Base-by-base conservation (phyloP, 2,329 filamentous ascomycete genomes). In the Colletotrichum sp. region DNA sequence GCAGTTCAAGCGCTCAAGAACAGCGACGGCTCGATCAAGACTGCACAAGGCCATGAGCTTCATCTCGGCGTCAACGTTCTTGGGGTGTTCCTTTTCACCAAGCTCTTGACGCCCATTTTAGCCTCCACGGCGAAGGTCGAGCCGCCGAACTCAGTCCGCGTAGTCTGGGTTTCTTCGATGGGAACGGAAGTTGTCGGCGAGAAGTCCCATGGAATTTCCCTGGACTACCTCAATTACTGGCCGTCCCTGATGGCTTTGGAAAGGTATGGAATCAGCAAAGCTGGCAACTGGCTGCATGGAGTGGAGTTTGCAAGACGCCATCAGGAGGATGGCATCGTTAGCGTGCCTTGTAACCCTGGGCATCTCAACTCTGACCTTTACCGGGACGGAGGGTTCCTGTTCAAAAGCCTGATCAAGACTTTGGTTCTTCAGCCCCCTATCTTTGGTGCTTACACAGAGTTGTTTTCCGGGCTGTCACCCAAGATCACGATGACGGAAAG, bases 41-140 rank as follows among this genome's bases (percentile, higher is more conserved):
- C 86, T 4, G 81, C 81, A 12, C 86, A 87, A 67, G 82, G 83
- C 2, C 83, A 86, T 60, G 86, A 87, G 77, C 81, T 86, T n/a
- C 86, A 87, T 70, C 82, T 86, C 5, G 85, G 84, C 4, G 81
- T 82, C 6, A 86, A 87, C 64, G 81, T 82, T 25, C 74, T 87
- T 4, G 85, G 82, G 0, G 81, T 81, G 1, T 86, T 86, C 66
- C 75, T 86, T 1, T 82, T 87, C 30, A 86, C 82, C 1, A 81
- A 82, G 36, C 80, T 85, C 6, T 79, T 86, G n/a, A 82, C 82
- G 19, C 84, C 84, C 7, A 72, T 84, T 13, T 75, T 86, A 0
- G 74, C 78, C 9, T 71, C 79, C 7, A 83, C 84, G 1, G 82
- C 83, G 0, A 83, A 75, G 3, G 77, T 73, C 4, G 79, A 78